These are phyloP conservation scores for Grigorovia yakushimaensis DNA, from an alignment of 805 yeast genomes.

Conservation along the genomic window DNA sequence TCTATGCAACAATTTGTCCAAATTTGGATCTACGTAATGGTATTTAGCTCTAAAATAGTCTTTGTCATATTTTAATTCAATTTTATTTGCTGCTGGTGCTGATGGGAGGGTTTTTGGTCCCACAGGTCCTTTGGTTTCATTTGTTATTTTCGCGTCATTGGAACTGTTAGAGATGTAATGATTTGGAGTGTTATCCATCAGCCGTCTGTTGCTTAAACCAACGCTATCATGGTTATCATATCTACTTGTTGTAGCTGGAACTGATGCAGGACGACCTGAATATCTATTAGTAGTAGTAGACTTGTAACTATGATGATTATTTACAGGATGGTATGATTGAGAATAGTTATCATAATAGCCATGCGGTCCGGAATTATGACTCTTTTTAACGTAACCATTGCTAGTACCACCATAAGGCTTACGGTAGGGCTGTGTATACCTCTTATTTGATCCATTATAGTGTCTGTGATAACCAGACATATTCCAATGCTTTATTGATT, in stretches of 20 bases:
- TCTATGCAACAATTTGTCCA: constrained; percentile 13
- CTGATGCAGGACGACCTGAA: neutral
- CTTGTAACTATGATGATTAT: neutral
- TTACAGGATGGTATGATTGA: neutral
- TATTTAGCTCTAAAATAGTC: constrained; percentile 18
- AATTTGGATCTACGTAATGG: constrained; percentile 24
- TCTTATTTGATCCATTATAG: neutral
- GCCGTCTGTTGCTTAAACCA: neutral
- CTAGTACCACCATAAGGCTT: neutral
- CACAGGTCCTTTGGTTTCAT: neutral
- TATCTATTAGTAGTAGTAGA: neutral
- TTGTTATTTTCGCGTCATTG: neutral
- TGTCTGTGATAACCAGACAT: constrained; percentile 9
- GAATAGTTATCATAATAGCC: neutral
- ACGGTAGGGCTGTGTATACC: neutral
- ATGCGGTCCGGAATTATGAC: neutral
- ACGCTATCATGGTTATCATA: neutral
- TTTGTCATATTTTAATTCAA: constrained; percentile 14
- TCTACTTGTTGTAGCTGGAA: neutral
- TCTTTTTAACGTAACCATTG: neutral
- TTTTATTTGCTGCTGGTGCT: neutral
- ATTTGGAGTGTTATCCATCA: neutral
- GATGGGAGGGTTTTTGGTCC: neutral
- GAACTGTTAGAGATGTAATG: neutral
- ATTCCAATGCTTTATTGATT: neutral